These are phyloP conservation scores for Bipolaris sorokiniana DNA, from an alignment of 2,329 filamentous ascomycete species.

Conservation along the genomic window DNA sequence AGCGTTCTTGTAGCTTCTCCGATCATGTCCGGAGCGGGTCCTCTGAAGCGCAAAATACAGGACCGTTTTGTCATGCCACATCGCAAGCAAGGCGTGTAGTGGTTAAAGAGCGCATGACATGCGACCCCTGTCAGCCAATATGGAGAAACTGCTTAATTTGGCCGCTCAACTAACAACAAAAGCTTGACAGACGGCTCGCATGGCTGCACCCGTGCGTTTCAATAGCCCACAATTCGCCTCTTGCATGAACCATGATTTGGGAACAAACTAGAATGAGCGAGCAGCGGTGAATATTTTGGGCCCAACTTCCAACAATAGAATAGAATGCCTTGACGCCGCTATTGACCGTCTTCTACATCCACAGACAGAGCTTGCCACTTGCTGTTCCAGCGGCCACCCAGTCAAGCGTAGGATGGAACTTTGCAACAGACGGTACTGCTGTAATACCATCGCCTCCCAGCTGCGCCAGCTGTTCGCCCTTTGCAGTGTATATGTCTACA, in stretches of 20 bases:
- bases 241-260: conserved; percentile 4
- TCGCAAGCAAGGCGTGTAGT: background rate
- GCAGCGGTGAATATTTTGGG: conserved; percentile 13
- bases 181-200: background rate
- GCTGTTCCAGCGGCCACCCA: conserved; percentile 94
- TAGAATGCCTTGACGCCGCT: conserved; percentile 3
- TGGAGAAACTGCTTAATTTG: conserved; percentile 11
- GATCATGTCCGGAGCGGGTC: background rate
- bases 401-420: conserved; percentile 84
- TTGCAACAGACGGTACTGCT: conserved; percentile 89
- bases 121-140: conserved; percentile 9
- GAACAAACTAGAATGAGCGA: background rate
- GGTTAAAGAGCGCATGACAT: background rate
- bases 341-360: conserved; percentile 64
- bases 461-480: conserved; percentile 87
- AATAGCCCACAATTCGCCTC: background rate
- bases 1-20: background rate
- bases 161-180: conserved; percentile 1
- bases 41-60: background rate
- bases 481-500: conserved; percentile 83
- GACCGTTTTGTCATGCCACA: background rate
- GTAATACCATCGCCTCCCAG: conserved; percentile 88
- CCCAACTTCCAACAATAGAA: background rate
- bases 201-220: conserved; percentile 6
- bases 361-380: conserved; percentile 90